phyloP scores from a whole-genome alignment of 108 stramenopile genomes.

The Cyclostephanos tholiformis region DNA sequence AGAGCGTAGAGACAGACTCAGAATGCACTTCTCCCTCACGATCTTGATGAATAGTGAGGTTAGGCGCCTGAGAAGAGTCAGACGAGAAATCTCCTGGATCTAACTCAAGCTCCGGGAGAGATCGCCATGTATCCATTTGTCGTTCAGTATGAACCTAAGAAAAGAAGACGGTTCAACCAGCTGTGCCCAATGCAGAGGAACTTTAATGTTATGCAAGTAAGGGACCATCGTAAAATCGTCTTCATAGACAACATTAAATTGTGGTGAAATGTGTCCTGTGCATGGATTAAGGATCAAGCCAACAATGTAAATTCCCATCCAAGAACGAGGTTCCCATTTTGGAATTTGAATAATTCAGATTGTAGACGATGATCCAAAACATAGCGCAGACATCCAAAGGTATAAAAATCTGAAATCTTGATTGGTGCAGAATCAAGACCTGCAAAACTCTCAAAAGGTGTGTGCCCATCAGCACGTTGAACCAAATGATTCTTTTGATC shows the following conservation, averaged over 20 bases:
- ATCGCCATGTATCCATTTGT: not conserved
- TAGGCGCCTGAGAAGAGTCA: too few relatives aligned
- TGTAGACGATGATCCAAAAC: conserved; percentile 26
- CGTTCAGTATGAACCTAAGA: not conserved
- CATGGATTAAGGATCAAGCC: conserved; percentile 34
- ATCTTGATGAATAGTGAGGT: too few relatives aligned
- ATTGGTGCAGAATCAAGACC: not conserved
- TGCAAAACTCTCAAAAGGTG: not conserved
- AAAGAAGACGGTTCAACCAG: not conserved
- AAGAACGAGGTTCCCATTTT: conserved; percentile 36
- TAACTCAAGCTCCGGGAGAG: not conserved
- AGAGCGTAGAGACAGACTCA: too few relatives aligned
- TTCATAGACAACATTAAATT: conserved; percentile 31
- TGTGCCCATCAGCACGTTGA: conserved; percentile 1
- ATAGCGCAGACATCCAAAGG: conserved; percentile 18
- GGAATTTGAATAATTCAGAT: conserved; percentile 9
- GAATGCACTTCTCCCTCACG: too few relatives aligned
- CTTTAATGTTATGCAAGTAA: not conserved
- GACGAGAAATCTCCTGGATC: not conserved
- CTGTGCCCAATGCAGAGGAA: conserved; percentile 12
- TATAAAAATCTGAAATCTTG: conserved; percentile 28
- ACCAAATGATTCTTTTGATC: conserved; percentile 44
- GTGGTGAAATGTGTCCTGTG: conserved; percentile 37
- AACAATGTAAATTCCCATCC: conserved; percentile 35
- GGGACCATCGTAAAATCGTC: too few relatives aligned